Conservation (phyloP, 331 rosid species). For the Erythrophleum ivorense region DNA sequence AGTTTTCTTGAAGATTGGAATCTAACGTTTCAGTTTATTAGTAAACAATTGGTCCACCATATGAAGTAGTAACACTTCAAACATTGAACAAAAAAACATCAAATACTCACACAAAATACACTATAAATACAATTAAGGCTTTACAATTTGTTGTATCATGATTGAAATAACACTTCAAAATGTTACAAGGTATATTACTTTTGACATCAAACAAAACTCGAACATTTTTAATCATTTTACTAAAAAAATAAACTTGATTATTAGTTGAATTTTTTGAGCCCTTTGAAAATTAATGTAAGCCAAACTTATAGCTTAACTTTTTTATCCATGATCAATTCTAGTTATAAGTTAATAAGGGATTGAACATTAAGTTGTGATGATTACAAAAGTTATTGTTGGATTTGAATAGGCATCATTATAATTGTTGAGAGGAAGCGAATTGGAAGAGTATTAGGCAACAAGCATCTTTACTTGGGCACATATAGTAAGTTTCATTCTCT, state of each 20-base stretch:
- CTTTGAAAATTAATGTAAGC: neutral
- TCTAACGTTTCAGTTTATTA: neutral
- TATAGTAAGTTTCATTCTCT: constrained; percentile 57
- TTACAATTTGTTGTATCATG: too few relatives aligned
- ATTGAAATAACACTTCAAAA: too few relatives aligned
- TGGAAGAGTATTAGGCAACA: constrained; percentile 89
- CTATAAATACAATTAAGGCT: too few relatives aligned
- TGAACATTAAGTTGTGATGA: neutral
- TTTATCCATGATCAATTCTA: neutral
- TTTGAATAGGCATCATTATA: constrained; percentile 80
- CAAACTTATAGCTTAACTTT: neutral
- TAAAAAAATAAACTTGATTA: neutral
- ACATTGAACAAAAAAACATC: neutral
- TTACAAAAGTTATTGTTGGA: neutral
- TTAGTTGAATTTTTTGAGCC: too few relatives aligned
- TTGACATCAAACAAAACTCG: neutral
- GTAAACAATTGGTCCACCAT: neutral
- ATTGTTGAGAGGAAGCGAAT: constrained; percentile 97
- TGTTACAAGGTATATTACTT: too few relatives aligned
- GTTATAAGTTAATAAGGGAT: too few relatives aligned
- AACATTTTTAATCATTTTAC: neutral
- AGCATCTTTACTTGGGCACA: constrained; percentile 86
- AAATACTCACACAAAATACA: too few relatives aligned
- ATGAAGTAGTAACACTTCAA: neutral
- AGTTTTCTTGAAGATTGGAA: neutral